Evolutionary conservation across 2,329 filamentous ascomycete genomes (phyloP), one percentile per base, ranked within the genome.

Genomic region (Pezizomycotina sp.): DNA sequence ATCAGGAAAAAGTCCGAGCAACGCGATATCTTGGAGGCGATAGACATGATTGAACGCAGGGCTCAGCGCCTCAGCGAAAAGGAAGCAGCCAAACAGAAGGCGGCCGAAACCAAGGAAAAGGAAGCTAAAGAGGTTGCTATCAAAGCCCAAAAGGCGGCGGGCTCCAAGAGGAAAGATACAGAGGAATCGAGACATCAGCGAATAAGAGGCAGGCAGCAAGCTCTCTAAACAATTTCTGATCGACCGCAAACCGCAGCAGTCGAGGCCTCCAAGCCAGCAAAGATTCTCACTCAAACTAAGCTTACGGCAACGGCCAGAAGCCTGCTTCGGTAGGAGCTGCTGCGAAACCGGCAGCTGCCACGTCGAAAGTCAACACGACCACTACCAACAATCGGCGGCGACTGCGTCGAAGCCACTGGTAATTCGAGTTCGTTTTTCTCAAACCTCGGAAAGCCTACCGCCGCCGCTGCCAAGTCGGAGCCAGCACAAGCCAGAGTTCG

Each of bases 11-110:
- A 39, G 10, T 34, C 41, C 5, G 36, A 34, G 34, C 36, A 44
- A 15, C 36, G 40, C 5, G 40, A 44, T 18, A 37, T 44, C 25
- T 40, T 36, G 20, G 32, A 36, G 16, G 41, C 41, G 14, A 39
- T 36, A 14, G 36, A 33, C 16, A 36, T 40, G 27, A 44, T 44
- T 12, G 29, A 30, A 12, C 29, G 27, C 4, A 29, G 33, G 24
- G 41, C 41, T 30, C 32, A 36, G 5, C 39, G 34, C 6, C 31
- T 44, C 18, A 40, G 32, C n/a, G 41, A 33, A 16, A 44, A 44
- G 14, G 33, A 36, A 10, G 33, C 36, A 16, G 32, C 33, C 18
- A 37, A 44, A 16, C 12, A 31, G 1, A 44, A 44, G 25, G 36
- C 34, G 22, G 16, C 33, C 2, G 36, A 39, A 12, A 13, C 28